A percentile compares a stretch with the other conserved stretches of the same genome.
Evolutionary conservation across 1,139 yeast species (phyloP).

Genomic region (Protomyces arabidopsidicola): DNA sequence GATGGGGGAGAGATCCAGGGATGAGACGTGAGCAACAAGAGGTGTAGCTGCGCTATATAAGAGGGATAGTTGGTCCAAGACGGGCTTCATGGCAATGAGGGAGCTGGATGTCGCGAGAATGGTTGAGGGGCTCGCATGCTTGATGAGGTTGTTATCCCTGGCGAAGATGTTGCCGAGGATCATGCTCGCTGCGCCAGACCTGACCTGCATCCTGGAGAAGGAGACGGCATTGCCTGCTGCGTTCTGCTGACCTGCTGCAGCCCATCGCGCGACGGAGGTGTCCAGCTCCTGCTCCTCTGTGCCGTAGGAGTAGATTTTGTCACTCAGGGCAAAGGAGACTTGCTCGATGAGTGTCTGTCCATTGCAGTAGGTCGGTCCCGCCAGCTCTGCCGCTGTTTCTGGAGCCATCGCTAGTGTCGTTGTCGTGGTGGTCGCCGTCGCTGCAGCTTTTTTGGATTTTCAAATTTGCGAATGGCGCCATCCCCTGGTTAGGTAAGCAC

Average conservation of each 20-base stretch:
- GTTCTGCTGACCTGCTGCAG: constrained; percentile 47
- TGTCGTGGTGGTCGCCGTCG: too few species aligned
- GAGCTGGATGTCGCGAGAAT: constrained; percentile 68
- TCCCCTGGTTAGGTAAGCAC: too few species aligned
- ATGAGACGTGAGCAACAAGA: constrained; percentile 65
- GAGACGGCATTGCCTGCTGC: constrained; percentile 55
- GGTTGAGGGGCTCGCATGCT: constrained; percentile 36
- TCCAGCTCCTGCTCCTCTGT: constrained; percentile 61
- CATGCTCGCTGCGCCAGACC: constrained; percentile 80
- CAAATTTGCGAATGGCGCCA: too few species aligned
- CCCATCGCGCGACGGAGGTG: constrained; percentile 59
- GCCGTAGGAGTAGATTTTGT: constrained; percentile 66
- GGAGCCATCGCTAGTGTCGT: background rate
- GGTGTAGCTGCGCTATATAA: constrained; percentile 37
- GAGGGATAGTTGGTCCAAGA: constrained; percentile 44
- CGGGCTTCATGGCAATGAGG: constrained; percentile 61
- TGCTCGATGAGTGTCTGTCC: constrained; percentile 63
- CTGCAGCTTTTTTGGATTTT: too few species aligned
- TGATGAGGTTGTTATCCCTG: constrained; percentile 37
- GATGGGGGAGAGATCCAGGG: constrained; percentile 60
- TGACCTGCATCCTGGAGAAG: constrained; percentile 60
- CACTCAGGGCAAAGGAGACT: constrained; percentile 58
- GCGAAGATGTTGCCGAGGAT: constrained; percentile 66
- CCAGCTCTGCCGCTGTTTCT: constrained; percentile 48
- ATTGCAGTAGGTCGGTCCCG: constrained; percentile 54